Percentiles rank a stretch among this genome's conserved stretches.
Conservation (phyloP, 768 basidiomycete genomes). For the Paxillus involutus region DNA sequence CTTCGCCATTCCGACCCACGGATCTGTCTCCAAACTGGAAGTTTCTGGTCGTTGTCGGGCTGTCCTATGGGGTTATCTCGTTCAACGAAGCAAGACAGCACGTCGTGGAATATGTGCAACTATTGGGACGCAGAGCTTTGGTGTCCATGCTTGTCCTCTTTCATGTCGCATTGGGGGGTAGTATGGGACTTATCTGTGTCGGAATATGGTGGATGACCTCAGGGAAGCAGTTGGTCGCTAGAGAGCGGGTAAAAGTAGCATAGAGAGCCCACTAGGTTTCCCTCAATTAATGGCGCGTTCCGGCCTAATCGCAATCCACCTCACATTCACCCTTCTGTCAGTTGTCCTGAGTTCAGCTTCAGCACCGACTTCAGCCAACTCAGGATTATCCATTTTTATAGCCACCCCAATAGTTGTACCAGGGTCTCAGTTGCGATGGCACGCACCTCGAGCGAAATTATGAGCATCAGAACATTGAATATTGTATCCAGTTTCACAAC, state of each 20-base stretch:
- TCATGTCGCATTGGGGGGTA: constrained; percentile 27
- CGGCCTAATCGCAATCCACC: too few relatives aligned
- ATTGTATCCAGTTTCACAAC: too few relatives aligned
- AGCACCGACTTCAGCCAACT: too few relatives aligned
- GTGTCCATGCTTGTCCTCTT: constrained; percentile 18
- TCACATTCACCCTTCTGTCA: too few relatives aligned
- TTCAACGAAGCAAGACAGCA: constrained; percentile 15
- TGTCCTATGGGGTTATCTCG: constrained; percentile 26
- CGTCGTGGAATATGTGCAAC: constrained; percentile 11
- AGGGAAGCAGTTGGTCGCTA: constrained; percentile 22
- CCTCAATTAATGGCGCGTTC: too few relatives aligned
- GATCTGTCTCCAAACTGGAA: constrained; percentile 26
- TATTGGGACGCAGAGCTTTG: constrained; percentile 17
- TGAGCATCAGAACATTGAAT: too few relatives aligned
- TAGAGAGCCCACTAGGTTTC: neutral
- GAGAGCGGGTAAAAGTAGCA: constrained; percentile 17
- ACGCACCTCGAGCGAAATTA: too few relatives aligned
- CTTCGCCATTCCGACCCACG: constrained; percentile 11
- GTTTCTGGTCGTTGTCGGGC: constrained; percentile 19
- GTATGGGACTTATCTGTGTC: constrained; percentile 25
- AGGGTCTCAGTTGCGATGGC: too few relatives aligned
- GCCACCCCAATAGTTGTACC: too few relatives aligned
- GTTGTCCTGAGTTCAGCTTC: too few relatives aligned
- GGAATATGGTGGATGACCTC: constrained; percentile 31
- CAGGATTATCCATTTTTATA: too few relatives aligned